Conservation (phyloP, 495 filamentous ascomycete species). For the Aspergillus leporis region DNA sequence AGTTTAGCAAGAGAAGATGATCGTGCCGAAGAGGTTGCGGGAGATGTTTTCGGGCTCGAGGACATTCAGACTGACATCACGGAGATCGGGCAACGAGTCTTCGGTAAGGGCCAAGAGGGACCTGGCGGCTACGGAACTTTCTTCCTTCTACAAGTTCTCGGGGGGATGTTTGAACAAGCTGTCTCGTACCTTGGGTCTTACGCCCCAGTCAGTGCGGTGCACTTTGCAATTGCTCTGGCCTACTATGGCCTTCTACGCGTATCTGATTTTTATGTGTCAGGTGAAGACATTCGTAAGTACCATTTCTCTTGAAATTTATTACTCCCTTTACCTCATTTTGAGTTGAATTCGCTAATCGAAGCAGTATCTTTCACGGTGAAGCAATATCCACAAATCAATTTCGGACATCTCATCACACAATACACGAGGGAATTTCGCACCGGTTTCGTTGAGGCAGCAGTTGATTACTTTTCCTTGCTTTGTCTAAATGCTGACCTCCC, state of each 20-base stretch:
- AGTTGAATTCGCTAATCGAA: constrained; percentile 32
- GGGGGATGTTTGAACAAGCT: constrained; percentile 94
- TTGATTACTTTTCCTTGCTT: constrained; percentile 91
- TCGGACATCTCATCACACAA: constrained; percentile 86
- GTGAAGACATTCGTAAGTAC: constrained; percentile 69
- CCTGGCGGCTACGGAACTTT: constrained; percentile 81
- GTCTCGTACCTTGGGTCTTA: constrained; percentile 86
- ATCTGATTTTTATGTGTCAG: constrained; percentile 66
- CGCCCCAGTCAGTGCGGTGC: constrained; percentile 87
- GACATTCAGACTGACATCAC: constrained; percentile 81
- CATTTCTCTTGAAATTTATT: constrained; percentile 8
- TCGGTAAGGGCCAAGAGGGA: constrained; percentile 68
- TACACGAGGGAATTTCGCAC: constrained; percentile 96
- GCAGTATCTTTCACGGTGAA: constrained; percentile 70
- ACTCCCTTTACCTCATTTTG: background rate
- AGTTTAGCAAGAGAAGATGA: constrained; percentile 86
- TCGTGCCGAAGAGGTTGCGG: constrained; percentile 76
- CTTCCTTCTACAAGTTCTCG: constrained; percentile 87
- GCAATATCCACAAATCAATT: constrained; percentile 85
- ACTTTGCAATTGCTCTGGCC: constrained; percentile 86
- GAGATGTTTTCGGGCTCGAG: constrained; percentile 83
- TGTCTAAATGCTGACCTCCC: constrained; percentile 88
- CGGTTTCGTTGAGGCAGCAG: constrained; percentile 78
- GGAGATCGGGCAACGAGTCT: constrained; percentile 88
- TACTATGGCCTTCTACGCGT: constrained; percentile 92